Percentiles rank a stretch among this genome's conserved stretches.
These are phyloP conservation scores for Chalaropsis ovoidea DNA, from an alignment of 2,329 filamentous ascomycete species.

Conservation along the genomic window DNA sequence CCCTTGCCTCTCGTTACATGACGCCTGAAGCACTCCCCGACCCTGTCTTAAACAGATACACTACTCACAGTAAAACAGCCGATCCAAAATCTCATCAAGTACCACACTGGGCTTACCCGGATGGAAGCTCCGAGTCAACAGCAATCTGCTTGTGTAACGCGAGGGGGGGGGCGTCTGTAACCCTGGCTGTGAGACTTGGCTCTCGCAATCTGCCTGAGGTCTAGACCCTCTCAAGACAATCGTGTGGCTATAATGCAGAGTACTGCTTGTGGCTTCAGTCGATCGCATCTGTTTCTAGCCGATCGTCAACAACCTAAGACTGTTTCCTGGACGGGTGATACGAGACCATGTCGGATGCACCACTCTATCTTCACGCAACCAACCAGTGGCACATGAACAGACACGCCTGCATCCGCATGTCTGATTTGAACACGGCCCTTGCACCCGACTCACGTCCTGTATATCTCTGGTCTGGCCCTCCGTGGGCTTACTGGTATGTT, in stretches of 20 bases:
- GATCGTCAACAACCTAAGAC: neutral
- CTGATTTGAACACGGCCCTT: neutral
- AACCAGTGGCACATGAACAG: neutral
- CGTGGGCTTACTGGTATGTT: neutral
- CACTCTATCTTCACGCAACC: neutral
- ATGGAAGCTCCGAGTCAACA: neutral
- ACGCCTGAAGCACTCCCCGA: neutral
- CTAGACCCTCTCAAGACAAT: neutral
- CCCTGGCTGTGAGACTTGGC: neutral
- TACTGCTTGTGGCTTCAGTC: neutral
- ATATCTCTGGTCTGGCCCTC: neutral
- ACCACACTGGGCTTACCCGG: neutral
- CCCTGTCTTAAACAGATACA: neutral
- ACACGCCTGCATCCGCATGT: neutral
- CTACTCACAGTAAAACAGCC: neutral
- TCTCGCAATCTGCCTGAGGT: neutral
- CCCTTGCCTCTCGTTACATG: neutral
- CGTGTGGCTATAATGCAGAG: too few species aligned
- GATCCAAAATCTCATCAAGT: neutral
- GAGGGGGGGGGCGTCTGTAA: neutral
- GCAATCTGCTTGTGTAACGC: neutral
- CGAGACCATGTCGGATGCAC: neutral
- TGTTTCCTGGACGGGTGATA: neutral
- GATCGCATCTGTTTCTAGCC: neutral
- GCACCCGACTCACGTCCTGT: neutral